These are phyloP conservation scores for Penicillium thymicola DNA, from an alignment of 2,329 filamentous ascomycete species.

Conservation along the genomic window DNA sequence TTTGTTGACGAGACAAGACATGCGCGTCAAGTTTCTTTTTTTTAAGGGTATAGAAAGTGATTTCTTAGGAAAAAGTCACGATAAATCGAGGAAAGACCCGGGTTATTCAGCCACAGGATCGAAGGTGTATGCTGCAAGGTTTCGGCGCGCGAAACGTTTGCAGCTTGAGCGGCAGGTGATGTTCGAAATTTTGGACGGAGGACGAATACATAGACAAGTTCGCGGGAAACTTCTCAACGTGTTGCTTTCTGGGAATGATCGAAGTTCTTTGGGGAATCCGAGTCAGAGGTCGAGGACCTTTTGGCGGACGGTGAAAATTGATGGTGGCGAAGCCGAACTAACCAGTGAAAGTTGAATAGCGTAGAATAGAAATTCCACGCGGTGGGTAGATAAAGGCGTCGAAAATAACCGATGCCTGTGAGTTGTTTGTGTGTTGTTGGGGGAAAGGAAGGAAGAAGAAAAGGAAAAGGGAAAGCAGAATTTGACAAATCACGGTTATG, in stretches of 20 bases:
- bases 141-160: conserved; percentile 94
- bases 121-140: conserved; percentile 84
- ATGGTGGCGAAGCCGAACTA: conserved; percentile 22
- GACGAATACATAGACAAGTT: conserved; percentile 97
- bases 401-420: conserved; percentile 8
- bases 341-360: conserved; percentile 5
- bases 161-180: conserved; percentile 91
- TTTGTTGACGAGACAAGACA: conserved; percentile 55
- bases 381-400: conserved; percentile 13
- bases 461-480: conserved; percentile 20
- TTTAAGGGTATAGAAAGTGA: conserved; percentile 32
- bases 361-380: conserved; percentile 18
- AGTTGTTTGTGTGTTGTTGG: conserved; percentile 9
- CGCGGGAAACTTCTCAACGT: conserved; percentile 32
- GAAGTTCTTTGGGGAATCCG: conserved; percentile 28
- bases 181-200: conserved; percentile 90
- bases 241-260: conserved; percentile 39
- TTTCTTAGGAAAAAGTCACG: conserved; percentile 29
- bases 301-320: conserved; percentile 11
- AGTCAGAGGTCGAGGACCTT: conserved; percentile 22
- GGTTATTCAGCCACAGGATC: conserved; percentile 79
- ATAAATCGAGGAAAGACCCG: conserved; percentile 24
- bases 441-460: conserved; percentile 19
- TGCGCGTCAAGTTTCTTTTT: conserved; percentile 46
- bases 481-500: conserved; percentile 24